Conservation (phyloP, 192 early-diverging fungal species). For the Fimicolochytrium jonesii region DNA sequence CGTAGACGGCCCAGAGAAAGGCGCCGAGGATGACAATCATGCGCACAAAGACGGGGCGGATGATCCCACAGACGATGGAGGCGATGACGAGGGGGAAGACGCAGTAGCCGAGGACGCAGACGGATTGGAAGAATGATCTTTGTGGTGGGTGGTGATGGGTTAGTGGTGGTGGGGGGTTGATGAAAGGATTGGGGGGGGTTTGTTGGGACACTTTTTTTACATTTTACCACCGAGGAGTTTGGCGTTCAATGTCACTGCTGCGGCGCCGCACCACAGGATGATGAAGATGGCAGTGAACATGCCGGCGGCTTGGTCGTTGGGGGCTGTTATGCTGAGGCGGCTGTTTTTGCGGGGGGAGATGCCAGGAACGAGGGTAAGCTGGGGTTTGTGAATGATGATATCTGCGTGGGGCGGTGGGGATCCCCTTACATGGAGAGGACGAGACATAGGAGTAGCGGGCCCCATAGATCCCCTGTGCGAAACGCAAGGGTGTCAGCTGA, state of each 20-base stretch:
- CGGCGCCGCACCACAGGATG: slow-evolving; percentile 92
- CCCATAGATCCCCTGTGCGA: slow-evolving; percentile 90
- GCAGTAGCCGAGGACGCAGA: slow-evolving; percentile 96
- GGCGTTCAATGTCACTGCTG: slow-evolving; percentile 92
- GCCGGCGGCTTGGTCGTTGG: slow-evolving; percentile 70
- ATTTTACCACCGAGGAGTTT: slow-evolving; percentile 90
- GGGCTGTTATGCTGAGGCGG: slow-evolving; percentile 74
- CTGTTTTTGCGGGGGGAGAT: too few relatives aligned
- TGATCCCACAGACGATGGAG: slow-evolving; percentile 67
- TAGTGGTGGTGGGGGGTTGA: background rate
- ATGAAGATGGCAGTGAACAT: slow-evolving; percentile 93
- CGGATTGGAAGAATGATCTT: slow-evolving; percentile 94
- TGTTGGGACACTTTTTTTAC: slow-evolving; percentile 53
- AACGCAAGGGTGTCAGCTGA: slow-evolving; percentile 37
- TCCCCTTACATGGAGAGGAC: slow-evolving; percentile 72
- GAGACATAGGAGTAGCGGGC: slow-evolving; percentile 91
- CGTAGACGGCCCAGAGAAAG: slow-evolving; percentile 85
- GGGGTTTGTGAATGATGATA: background rate
- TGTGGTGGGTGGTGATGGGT: too few relatives aligned
- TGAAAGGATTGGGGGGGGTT: background rate
- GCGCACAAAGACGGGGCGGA: slow-evolving; percentile 58
- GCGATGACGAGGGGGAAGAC: slow-evolving; percentile 87
- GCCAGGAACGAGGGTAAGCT: too few relatives aligned
- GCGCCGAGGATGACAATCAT: slow-evolving; percentile 69
- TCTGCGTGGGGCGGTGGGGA: background rate